A percentile compares a stretch with the other conserved stretches of the same genome.
phyloP scores from a whole-genome alignment of 345 rosid genomes.

The Salix purpurea region DNA sequence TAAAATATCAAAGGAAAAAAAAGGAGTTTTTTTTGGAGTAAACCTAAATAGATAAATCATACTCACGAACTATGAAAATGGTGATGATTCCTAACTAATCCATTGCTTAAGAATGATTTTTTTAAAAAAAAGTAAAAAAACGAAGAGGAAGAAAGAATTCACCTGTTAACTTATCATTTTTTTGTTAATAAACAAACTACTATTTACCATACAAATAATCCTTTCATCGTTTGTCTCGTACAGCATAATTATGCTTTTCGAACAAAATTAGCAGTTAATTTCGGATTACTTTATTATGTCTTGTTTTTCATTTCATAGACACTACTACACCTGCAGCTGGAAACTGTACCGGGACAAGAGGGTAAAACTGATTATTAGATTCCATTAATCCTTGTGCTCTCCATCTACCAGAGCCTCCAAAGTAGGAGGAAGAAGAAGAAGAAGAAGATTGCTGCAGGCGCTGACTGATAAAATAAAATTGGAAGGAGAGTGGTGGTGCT shows the following conservation, averaged over 20 bases:
- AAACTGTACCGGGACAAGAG: slow-evolving; percentile 38
- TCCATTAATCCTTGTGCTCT: slow-evolving; percentile 48
- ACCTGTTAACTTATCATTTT: no score
- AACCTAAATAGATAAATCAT: no score
- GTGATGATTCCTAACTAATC: no score
- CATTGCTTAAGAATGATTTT: no score
- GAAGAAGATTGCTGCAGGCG: slow-evolving; percentile 24
- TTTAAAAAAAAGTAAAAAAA: no score
- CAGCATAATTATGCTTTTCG: neutral
- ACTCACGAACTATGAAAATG: no score
- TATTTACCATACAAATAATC: neutral
- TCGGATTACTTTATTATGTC: no score
- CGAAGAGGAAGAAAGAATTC: no score
- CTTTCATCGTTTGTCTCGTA: neutral
- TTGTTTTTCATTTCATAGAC: neutral
- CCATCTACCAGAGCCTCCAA: slow-evolving; percentile 13
- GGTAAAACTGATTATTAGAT: slow-evolving; percentile 47
- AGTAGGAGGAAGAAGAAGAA: slow-evolving; percentile 3
- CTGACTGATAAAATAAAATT: neutral
- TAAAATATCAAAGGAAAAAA: no score
- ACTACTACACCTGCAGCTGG: slow-evolving; percentile 39
- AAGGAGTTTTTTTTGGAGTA: no score
- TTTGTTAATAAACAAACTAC: neutral
- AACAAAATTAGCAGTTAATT: neutral
- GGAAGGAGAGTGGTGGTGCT: slow-evolving; percentile 32